A percentile compares a stretch with the other conserved stretches of the same genome.
These are phyloP conservation scores for Suillus alpinus DNA, from an alignment of 768 basidiomycete genomes.

Conservation along the genomic window DNA sequence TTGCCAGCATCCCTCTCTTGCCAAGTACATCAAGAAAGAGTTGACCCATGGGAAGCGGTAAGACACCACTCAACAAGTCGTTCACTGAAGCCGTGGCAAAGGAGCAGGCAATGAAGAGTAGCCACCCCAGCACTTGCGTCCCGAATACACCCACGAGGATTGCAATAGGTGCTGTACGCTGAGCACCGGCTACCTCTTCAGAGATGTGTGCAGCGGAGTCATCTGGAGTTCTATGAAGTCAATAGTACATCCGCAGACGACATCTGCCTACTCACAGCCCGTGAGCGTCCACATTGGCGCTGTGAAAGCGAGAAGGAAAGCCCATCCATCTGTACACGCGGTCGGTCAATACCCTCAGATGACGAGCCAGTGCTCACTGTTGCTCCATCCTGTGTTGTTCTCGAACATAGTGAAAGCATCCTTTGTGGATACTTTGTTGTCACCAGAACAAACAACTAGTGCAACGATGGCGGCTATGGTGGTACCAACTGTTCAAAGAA, in stretches of 20 bases:
- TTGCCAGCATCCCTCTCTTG: conserved; percentile 66
- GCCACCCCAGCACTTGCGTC: conserved; percentile 63
- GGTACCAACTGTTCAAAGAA: conserved; percentile 49
- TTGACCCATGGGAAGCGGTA: conserved; percentile 73
- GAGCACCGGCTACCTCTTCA: conserved; percentile 67
- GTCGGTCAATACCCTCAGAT: conserved; percentile 1
- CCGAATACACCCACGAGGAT: conserved; percentile 62
- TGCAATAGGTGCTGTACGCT: conserved; percentile 62
- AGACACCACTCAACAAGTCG: conserved; percentile 42
- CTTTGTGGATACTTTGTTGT: conserved; percentile 58
- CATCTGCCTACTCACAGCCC: conserved; percentile 49
- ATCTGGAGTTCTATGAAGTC: conserved; percentile 37
- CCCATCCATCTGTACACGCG: conserved; percentile 57
- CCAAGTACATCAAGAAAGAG: conserved; percentile 64
- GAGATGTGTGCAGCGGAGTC: conserved; percentile 77
- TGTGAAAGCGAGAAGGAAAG: conserved; percentile 69
- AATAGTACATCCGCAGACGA: neutral
- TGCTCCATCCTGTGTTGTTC: conserved; percentile 68
- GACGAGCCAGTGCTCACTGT: conserved; percentile 39
- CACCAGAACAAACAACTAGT: conserved; percentile 54
- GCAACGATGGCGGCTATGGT: conserved; percentile 60
- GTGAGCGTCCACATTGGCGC: conserved; percentile 80
- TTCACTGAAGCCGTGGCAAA: conserved; percentile 58
- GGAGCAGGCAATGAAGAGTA: conserved; percentile 62
- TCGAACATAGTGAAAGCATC: conserved; percentile 70